These are phyloP conservation scores for Eucalyptus virginea DNA, from an alignment of 345 rosid species.

Conservation along the genomic window DNA sequence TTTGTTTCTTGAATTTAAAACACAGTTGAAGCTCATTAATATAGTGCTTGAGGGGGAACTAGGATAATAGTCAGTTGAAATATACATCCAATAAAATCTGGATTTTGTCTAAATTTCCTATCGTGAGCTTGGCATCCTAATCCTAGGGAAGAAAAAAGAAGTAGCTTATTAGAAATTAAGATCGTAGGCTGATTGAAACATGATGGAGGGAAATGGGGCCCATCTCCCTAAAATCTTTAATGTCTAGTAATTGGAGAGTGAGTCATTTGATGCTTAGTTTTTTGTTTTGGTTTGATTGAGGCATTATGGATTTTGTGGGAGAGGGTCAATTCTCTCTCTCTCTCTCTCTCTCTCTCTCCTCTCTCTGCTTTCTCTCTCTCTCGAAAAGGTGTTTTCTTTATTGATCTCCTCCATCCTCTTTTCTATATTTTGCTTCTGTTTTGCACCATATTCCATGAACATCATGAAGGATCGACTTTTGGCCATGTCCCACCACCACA, in stretches of 20 bases:
- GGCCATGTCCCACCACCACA: slow-evolving; percentile 7
- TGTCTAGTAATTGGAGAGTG: not conserved
- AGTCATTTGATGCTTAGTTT: not conserved
- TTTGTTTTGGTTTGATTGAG: not conserved
- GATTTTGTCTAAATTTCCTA: not conserved
- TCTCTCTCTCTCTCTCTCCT: not conserved
- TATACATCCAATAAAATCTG: not conserved
- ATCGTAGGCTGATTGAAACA: not conserved
- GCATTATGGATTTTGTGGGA: not conserved
- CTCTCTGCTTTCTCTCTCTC: not conserved
- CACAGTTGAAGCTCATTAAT: not conserved
- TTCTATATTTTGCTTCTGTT: not conserved
- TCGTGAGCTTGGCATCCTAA: not conserved
- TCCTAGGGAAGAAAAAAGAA: not conserved
- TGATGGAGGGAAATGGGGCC: not conserved
- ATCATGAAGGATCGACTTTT: slow-evolving; percentile 1
- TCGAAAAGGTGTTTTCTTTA: not conserved
- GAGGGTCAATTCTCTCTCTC: not conserved
- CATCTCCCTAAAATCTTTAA: not conserved
- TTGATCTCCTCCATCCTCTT: not conserved
- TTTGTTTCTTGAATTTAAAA: not conserved
- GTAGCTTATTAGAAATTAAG: not conserved
- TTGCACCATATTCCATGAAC: not conserved
- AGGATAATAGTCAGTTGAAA: not conserved
- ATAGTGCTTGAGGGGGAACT: not conserved